A percentile compares a stretch with the other conserved stretches of the same genome.
Evolutionary conservation across 2,329 filamentous ascomycete genomes (phyloP).

Genomic region (Apiospora marii): DNA sequence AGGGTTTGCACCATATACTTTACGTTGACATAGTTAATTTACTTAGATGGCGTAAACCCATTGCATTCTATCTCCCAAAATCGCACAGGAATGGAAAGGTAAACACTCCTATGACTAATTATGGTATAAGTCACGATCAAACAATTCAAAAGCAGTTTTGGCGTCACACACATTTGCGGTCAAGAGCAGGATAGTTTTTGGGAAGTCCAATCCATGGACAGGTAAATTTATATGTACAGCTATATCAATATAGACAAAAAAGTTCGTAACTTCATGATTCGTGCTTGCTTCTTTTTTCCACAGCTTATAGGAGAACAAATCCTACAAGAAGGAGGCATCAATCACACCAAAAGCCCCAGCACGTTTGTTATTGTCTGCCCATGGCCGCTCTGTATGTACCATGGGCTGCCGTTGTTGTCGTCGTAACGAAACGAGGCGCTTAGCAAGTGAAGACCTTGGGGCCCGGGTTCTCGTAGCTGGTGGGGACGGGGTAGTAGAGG

Average conservation of each 20-base stretch:
- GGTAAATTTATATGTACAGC: not conserved
- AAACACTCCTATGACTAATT: too few relatives aligned
- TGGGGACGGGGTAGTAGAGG: conserved; percentile 42
- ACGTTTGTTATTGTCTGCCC: not conserved
- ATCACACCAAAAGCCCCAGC: not conserved
- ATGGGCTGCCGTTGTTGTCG: not conserved
- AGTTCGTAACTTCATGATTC: not conserved
- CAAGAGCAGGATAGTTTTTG: not conserved
- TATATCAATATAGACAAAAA: not conserved
- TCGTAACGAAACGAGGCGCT: not conserved
- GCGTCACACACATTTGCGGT: not conserved
- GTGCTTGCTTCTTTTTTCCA: not conserved
- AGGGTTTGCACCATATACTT: too few relatives aligned
- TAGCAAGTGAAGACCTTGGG: conserved; percentile 16
- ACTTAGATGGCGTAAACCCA: too few relatives aligned
- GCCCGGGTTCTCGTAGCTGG: conserved; percentile 38
- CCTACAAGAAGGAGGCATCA: not conserved
- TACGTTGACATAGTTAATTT: too few relatives aligned
- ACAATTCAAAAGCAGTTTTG: not conserved
- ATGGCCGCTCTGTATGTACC: not conserved
- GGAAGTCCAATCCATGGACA: not conserved
- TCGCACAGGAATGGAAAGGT: too few relatives aligned
- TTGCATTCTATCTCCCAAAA: too few relatives aligned
- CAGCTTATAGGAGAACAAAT: not conserved
- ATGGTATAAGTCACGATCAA: not conserved